Evolutionary conservation across 1,284 basidiomycete species (phyloP).

Genomic region (Cutaneotrichosporon mucoides): DNA sequence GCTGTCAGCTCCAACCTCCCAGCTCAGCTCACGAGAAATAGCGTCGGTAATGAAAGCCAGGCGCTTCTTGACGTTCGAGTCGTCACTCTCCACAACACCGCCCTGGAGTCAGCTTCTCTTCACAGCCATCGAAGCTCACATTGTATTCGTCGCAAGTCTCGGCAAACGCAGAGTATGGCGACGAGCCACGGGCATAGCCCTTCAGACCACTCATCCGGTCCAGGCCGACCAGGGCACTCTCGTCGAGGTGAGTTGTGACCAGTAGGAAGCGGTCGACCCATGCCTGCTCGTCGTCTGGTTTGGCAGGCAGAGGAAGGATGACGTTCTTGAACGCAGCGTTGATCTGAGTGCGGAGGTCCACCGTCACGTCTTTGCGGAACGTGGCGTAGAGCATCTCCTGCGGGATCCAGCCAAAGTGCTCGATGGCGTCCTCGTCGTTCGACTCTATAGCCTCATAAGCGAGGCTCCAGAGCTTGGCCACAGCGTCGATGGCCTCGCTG

Average conservation of each 20-base stretch:
- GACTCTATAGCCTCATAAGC: conserved; percentile 73
- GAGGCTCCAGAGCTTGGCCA: conserved; percentile 74
- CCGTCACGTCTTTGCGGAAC: conserved; percentile 48
- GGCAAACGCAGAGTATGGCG: conserved; percentile 55
- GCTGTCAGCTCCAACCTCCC: neutral
- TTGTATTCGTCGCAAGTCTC: conserved; percentile 72
- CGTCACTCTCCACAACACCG: conserved; percentile 75
- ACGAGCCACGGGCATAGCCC: conserved; percentile 41
- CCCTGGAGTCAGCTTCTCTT: conserved; percentile 54
- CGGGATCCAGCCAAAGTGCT: conserved; percentile 94
- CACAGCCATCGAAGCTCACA: conserved; percentile 52
- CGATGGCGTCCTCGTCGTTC: conserved; percentile 65
- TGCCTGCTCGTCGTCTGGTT: conserved; percentile 60
- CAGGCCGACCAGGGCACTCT: conserved; percentile 58
- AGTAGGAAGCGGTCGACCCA: conserved; percentile 82
- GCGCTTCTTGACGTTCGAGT: conserved; percentile 58
- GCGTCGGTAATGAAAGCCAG: conserved; percentile 57
- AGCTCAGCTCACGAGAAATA: conserved; percentile 19
- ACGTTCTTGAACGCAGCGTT: conserved; percentile 57
- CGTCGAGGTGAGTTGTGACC: conserved; percentile 68
- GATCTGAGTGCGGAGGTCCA: conserved; percentile 55
- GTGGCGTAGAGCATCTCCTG: conserved; percentile 60
- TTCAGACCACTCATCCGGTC: conserved; percentile 61
- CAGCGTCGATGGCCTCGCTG: conserved; percentile 68
- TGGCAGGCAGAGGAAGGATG: conserved; percentile 77